Evolutionary conservation across 768 basidiomycete species (phyloP).

Genomic region (Tricholoma sp.): DNA sequence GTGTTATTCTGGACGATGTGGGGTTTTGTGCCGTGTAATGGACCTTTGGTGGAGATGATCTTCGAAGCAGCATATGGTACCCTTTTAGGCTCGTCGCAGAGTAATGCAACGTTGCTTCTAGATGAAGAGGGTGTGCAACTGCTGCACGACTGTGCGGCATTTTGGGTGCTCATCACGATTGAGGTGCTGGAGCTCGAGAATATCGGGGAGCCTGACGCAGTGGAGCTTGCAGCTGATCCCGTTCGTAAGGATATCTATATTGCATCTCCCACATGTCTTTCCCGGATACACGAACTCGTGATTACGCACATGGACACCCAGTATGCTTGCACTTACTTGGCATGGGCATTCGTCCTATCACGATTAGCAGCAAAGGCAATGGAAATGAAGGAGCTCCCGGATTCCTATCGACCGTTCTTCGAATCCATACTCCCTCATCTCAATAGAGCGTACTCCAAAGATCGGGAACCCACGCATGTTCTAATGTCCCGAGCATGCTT

Average conservation of each 20-base stretch:
- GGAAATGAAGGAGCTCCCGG: conserved; percentile 48
- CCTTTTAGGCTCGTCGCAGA: conserved; percentile 60
- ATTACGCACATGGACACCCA: conserved; percentile 55
- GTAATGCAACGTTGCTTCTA: conserved; percentile 57
- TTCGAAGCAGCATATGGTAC: conserved; percentile 62
- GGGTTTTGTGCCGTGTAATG: conserved; percentile 63
- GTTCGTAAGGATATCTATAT: conserved; percentile 48
- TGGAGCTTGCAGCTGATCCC: conserved; percentile 51
- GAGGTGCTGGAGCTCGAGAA: conserved; percentile 80
- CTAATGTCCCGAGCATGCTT: conserved; percentile 58
- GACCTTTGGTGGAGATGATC: conserved; percentile 56
- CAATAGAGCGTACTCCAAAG: conserved; percentile 46
- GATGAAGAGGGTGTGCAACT: conserved; percentile 71
- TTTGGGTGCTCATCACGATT: conserved; percentile 77
- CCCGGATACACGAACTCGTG: conserved; percentile 64
- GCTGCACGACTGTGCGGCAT: conserved; percentile 59
- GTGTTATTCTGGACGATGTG: conserved; percentile 89
- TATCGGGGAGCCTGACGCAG: conserved; percentile 44
- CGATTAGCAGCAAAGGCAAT: conserved; percentile 44
- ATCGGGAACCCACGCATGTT: conserved; percentile 48
- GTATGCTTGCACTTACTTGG: conserved; percentile 66
- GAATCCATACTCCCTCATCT: conserved; percentile 41
- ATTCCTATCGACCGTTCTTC: conserved; percentile 52
- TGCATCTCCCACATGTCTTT: conserved; percentile 56
- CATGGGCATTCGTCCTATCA: conserved; percentile 82